Conservation (phyloP, 2,329 filamentous ascomycete species). For the Ceratocystis lukuohia region DNA sequence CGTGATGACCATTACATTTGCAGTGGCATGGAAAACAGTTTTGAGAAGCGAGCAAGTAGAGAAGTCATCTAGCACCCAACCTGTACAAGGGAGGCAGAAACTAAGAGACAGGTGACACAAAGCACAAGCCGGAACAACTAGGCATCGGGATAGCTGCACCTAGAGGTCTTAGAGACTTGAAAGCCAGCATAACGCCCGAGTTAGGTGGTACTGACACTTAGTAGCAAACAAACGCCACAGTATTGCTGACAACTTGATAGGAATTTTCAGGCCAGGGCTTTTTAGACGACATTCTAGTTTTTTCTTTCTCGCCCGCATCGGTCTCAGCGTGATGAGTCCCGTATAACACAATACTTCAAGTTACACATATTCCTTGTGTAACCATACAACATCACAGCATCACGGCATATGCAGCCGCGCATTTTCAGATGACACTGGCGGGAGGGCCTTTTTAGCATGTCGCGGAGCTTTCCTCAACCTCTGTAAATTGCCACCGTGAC, state of each 20-base stretch:
- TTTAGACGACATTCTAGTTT: too few species aligned
- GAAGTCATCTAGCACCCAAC: background rate
- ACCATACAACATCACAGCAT: background rate
- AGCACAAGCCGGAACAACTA: background rate
- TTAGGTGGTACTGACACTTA: background rate
- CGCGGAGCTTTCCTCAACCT: background rate
- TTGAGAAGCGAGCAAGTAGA: background rate
- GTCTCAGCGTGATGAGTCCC: background rate
- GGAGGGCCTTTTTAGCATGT: background rate
- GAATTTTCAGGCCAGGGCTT: too few species aligned
- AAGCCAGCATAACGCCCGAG: conserved; percentile 1
- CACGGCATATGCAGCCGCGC: background rate
- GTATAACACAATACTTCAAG: background rate
- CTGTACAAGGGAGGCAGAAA: background rate
- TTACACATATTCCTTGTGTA: background rate
- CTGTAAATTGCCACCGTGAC: background rate
- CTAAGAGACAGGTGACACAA: background rate
- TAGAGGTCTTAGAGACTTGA: background rate
- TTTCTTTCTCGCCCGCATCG: too few species aligned
- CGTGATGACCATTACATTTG: background rate
- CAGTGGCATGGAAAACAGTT: background rate
- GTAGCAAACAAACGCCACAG: background rate
- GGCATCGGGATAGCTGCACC: background rate
- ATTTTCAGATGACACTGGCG: background rate
- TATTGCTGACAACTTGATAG: background rate